Base-by-base conservation (phyloP, 371 early-diverging fungal genomes). In the Mucor velutinosus region DNA sequence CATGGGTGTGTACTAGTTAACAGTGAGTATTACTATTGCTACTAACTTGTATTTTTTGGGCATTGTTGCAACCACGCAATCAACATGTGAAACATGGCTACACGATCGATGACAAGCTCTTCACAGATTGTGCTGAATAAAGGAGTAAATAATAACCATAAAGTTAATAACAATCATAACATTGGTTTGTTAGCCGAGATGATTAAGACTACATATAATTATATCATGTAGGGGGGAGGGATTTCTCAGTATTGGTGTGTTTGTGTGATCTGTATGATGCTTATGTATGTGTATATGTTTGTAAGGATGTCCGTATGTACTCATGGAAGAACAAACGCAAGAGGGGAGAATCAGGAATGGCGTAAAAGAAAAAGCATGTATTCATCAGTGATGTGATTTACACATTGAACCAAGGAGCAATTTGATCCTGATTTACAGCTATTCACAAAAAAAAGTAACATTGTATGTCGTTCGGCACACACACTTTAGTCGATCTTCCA, bases 1-100 rank as follows among this genome's bases (percentile, higher is more conserved):
- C 51, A 25, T 51, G 37, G 8, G 7, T 37, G 37, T 37, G 37
- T 37, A 14, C 37, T 51, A 25, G 19, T 49, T 21, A 51, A 25
- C 19, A 45, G 2, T 25, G 23, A 19, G 23, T 21, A 51, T 51
- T 51, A 51, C 25, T 51, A 23, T 51, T 51, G 58, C 33, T 35
- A 35, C 51, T n/a, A 25, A 19, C 23, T 43, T 39, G 30, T 60
- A 37, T 55, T 17, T 35, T 12, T 15, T 23, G 21, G 19, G 17
- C 19, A 30, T 19, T 21, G 25, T 47, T 25, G 43, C 47, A 49
- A 68, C 58, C 69, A 68, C 64, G 69, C 69, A 58, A 51, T 41
- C 33, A 63, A 21, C 69, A 68, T 68, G 69, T 68, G 69, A 63
- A 68, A 41, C 62, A 62, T 51, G 51, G 47, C 32, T 17, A 51